Evolutionary conservation across 1,284 basidiomycete genomes (phyloP).

Genomic region (Microbotryum intermedium): DNA sequence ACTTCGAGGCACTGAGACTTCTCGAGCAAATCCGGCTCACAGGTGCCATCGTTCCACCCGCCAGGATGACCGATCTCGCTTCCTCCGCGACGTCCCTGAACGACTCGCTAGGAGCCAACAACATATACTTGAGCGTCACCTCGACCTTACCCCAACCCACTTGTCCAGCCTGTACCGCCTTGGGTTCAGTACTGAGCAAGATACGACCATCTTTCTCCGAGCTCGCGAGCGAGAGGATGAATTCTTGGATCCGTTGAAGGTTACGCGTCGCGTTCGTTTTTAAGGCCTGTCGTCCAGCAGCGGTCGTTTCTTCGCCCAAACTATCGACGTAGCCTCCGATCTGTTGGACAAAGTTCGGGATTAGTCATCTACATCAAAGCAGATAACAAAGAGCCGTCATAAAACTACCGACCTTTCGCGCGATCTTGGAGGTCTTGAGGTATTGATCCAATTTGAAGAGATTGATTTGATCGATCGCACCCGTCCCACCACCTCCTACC

Average conservation of each 20-base stretch:
- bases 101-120: conserved; percentile 83
- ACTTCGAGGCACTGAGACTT: neutral
- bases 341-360: conserved; percentile 36
- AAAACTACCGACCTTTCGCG: conserved; percentile 40
- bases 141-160: neutral
- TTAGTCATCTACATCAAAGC: neutral
- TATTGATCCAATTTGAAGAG: conserved; percentile 65
- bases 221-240: conserved; percentile 72
- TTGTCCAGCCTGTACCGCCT: neutral
- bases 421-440: conserved; percentile 74
- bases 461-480: conserved; percentile 32
- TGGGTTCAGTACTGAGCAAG: conserved; percentile 33
- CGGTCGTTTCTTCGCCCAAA: conserved; percentile 46
- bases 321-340: conserved; percentile 29
- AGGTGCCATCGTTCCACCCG: conserved; percentile 96
- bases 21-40: conserved; percentile 43
- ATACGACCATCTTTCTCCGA: conserved; percentile 63
- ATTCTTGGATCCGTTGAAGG: conserved; percentile 71
- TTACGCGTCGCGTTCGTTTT: conserved; percentile 48
- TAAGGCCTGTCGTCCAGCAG: conserved; percentile 43
- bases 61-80: conserved; percentile 74
- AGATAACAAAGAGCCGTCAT: neutral
- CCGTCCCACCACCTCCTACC: conserved; percentile 36
- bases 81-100: conserved; percentile 73
- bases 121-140: conserved; percentile 76